Percentiles rank a stretch among this genome's conserved stretches.
These are phyloP conservation scores for Platismatia glauca DNA, from an alignment of 495 filamentous ascomycete species.

Conservation along the genomic window DNA sequence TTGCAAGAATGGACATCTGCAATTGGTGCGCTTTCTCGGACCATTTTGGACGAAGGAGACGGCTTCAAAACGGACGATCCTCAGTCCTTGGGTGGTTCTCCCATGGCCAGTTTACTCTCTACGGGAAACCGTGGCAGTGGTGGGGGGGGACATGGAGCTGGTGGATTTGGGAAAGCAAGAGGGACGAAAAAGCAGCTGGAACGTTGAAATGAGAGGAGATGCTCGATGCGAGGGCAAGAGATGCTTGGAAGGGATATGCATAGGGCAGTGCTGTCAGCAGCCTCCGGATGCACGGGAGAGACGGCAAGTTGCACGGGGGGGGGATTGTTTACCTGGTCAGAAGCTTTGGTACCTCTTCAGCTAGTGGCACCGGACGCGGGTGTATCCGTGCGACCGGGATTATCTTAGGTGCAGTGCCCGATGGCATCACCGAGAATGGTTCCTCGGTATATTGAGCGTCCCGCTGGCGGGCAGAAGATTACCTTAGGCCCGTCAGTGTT, in stretches of 20 bases:
- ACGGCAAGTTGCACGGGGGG: not conserved
- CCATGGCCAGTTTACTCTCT: slow-evolving; percentile 12
- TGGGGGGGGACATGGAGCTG: slow-evolving; percentile 4
- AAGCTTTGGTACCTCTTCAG: slow-evolving; percentile 3
- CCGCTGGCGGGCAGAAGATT: not conserved
- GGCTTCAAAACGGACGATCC: slow-evolving; percentile 48
- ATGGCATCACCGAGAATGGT: not conserved
- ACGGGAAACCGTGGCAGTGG: slow-evolving; percentile 10
- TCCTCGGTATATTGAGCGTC: not conserved
- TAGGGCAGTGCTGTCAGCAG: not conserved
- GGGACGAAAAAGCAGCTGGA: slow-evolving; percentile 11
- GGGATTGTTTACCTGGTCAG: slow-evolving; percentile 3
- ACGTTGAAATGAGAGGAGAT: slow-evolving; percentile 6
- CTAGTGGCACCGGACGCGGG: not conserved
- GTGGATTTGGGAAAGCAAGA: slow-evolving; percentile 12
- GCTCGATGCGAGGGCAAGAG: not conserved
- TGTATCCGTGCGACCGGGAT: slow-evolving; percentile 5
- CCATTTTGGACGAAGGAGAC: slow-evolving; percentile 62
- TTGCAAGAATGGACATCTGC: slow-evolving; percentile 65
- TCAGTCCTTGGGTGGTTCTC: slow-evolving; percentile 18
- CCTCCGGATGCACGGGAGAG: not conserved
- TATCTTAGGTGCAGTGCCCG: not conserved
- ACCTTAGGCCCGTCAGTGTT: too few relatives aligned
- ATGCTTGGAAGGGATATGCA: not conserved
- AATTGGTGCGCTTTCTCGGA: slow-evolving; percentile 53